Conservation (phyloP, 2,329 filamentous ascomycete genomes). For the Zymoseptoria pseudotritici region DNA sequence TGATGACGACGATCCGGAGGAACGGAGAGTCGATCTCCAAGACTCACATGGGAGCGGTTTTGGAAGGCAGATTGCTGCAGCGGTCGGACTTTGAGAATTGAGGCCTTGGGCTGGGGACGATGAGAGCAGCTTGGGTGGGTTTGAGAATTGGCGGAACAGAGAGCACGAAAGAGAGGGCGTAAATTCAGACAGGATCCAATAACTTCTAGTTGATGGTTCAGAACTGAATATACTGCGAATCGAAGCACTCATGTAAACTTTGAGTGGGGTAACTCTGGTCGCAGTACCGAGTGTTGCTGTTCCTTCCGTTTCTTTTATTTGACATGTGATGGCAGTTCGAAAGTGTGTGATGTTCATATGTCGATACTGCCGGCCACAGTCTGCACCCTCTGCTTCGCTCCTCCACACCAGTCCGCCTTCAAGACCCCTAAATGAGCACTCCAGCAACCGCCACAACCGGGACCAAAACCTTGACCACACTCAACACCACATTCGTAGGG, state of each 20-base stretch:
- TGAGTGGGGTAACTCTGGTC: too few relatives aligned
- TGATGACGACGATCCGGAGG: constrained; percentile 18
- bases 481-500: not conserved
- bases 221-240: too few relatives aligned
- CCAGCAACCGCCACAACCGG: not conserved
- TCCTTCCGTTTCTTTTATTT: too few relatives aligned
- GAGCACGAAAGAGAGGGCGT: not conserved
- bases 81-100: constrained; percentile 7
- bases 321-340: too few relatives aligned
- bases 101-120: not conserved
- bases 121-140: not conserved
- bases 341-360: too few relatives aligned
- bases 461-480: not conserved
- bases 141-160: not conserved
- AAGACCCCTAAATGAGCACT: not conserved
- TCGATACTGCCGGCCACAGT: too few relatives aligned
- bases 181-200: too few relatives aligned
- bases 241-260: too few relatives aligned
- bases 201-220: too few relatives aligned
- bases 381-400: too few relatives aligned
- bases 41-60: constrained; percentile 23
- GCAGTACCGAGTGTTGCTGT: too few relatives aligned
- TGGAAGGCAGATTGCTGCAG: constrained; percentile 16
- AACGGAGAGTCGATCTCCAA: constrained; percentile 19
- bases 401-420: not conserved